Evolutionary conservation across 2,329 filamentous ascomycete species (phyloP), one percentile per base, ranked within the genome.

Genomic region (Ceratocystis eucalypticola): DNA sequence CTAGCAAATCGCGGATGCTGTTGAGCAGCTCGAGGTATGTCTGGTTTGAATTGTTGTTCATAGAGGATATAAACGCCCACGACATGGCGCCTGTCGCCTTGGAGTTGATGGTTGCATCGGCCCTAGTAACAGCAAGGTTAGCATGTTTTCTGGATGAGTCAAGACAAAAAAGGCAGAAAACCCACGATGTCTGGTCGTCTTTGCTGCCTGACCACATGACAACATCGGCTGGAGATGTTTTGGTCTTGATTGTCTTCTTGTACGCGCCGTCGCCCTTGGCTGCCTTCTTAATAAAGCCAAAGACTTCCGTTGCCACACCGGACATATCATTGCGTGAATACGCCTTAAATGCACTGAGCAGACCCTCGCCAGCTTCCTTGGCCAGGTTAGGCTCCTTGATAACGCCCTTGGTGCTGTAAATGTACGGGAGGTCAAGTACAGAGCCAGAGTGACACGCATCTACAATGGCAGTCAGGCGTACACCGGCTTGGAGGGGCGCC

Each of bases 151-250:
- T 15, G 8, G 15, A 57, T 25, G 5, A 25, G n/a, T 3, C 12
- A 33, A 12, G 20, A 25, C 17, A 50, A n/a, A 25, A 25, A 25
- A 57, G 50, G 7, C 12, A 55, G 33, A 61, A 55, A 46, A 75
- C 76, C 72, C 69, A 79, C 87, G 88, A 92, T 71, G 94, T 99
- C 77, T 97, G 94, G 69, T 87, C 85, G 74, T 99, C 94, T 77
- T 96, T 96, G 78, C 90, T 95, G 67, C 94, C 94, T 69, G 90
- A 96, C 88, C 92, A 96, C 89, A 96, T 96, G 74, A 99, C 85
- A 41, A 99, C 94, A 76, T 99, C 94, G 50, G 94, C 94, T 1
- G 92, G 88, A 65, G 88, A 94, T 17, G 94, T 97, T 79, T 95
- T 95, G 53, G 93, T 97, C 70, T 88, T 83, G 74, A 90, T 81